phyloP scores from a whole-genome alignment of 805 yeast genomes.

The Babjeviella inositovora region DNA sequence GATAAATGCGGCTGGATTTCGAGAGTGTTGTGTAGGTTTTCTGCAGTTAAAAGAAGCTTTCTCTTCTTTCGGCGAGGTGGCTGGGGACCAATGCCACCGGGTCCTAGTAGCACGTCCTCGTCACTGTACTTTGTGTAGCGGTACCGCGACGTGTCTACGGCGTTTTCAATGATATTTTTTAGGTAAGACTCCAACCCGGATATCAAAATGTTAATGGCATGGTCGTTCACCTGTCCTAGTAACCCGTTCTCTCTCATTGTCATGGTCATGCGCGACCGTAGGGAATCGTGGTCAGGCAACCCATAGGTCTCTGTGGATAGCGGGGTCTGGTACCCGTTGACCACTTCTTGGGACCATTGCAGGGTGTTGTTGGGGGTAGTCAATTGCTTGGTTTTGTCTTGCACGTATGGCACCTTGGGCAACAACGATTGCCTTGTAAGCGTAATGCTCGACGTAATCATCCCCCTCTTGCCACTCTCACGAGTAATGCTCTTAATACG shows the following conservation, averaged over 20 bases:
- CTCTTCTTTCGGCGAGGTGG: slow-evolving; percentile 5
- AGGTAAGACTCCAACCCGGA: slow-evolving; percentile 22
- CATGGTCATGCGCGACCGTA: slow-evolving; percentile 19
- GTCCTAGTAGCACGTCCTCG: slow-evolving; percentile 3
- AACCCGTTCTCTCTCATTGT: slow-evolving; percentile 25
- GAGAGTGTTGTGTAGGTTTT: slow-evolving; percentile 19
- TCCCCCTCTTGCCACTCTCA: slow-evolving; percentile 22
- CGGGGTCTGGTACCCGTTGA: slow-evolving; percentile 25
- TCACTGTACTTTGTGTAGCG: slow-evolving; percentile 16
- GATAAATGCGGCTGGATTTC: slow-evolving; percentile 25
- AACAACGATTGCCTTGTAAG: slow-evolving; percentile 24
- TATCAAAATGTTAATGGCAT: slow-evolving; percentile 20
- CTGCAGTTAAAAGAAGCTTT: slow-evolving; percentile 13
- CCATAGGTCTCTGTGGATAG: slow-evolving; percentile 19
- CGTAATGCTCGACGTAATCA: slow-evolving; percentile 20
- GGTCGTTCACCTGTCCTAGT: slow-evolving; percentile 20
- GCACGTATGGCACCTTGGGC: slow-evolving; percentile 27
- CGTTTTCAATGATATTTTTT: slow-evolving; percentile 19
- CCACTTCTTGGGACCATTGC: slow-evolving; percentile 29
- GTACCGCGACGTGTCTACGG: slow-evolving; percentile 22
- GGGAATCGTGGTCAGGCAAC: slow-evolving; percentile 21
- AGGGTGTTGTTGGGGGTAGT: too few species aligned
- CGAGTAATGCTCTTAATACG: slow-evolving; percentile 22
- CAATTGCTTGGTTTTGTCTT: slow-evolving; percentile 22
- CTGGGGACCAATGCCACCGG: slow-evolving; percentile 5